Percentiles rank a stretch among this genome's conserved stretches.
phyloP scores from a whole-genome alignment of 1,284 basidiomycete genomes.

The Cutaneotrichosporon arboriforme region DNA sequence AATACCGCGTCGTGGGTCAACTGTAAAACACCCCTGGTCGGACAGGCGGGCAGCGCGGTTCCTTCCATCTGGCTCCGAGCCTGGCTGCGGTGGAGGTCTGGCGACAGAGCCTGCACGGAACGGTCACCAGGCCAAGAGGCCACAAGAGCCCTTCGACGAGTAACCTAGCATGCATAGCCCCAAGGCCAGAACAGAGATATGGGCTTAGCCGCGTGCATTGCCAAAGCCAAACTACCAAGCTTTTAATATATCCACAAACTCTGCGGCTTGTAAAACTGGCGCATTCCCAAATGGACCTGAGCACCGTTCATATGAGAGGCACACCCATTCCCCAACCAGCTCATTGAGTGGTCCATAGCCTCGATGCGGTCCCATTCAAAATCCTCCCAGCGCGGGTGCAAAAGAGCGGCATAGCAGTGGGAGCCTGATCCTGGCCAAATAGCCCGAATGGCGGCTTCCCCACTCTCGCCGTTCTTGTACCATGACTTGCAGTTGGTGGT shows the following conservation, averaged over 20 bases:
- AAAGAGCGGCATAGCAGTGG: slow-evolving; percentile 23
- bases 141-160: too few species aligned
- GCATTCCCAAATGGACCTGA: slow-evolving; percentile 8
- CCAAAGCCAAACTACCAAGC: too few species aligned
- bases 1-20: too few species aligned
- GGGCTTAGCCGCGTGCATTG: too few species aligned
- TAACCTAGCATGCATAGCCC: too few species aligned
- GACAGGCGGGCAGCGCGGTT: too few species aligned
- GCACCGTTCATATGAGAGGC: slow-evolving; percentile 2
- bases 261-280: slow-evolving; percentile 9
- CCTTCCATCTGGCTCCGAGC: too few species aligned
- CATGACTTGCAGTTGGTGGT: slow-evolving; percentile 26
- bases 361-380: slow-evolving; percentile 17
- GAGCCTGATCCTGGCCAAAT: slow-evolving; percentile 23
- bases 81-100: too few species aligned
- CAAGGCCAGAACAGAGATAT: too few species aligned
- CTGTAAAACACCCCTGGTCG: too few species aligned
- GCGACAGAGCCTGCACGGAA: too few species aligned
- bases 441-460: slow-evolving; percentile 14
- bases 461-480: slow-evolving; percentile 23
- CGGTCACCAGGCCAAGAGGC: too few species aligned
- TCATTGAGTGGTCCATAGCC: slow-evolving; percentile 4
- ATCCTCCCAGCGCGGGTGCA: slow-evolving; percentile 38
- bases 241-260: neutral
- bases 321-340: slow-evolving; percentile 11